Conservation (phyloP, 108 stramenopile genomes). For the Epithemia pelagica region DNA sequence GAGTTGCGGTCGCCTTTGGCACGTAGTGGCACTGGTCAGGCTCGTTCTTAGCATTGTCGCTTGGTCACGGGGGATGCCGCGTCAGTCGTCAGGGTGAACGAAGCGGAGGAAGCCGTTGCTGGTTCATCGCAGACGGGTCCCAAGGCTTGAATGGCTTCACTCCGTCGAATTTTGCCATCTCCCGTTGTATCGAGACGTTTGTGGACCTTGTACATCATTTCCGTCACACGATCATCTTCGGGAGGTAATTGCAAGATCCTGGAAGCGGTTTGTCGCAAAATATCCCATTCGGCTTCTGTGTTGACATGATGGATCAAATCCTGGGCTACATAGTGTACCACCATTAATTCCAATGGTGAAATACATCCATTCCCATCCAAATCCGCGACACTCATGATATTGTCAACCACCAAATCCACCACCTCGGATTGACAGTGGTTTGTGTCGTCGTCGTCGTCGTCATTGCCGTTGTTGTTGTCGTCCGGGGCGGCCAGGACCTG, state of each 20-base stretch:
- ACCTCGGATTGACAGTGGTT: too few species aligned
- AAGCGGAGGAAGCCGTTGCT: too few species aligned
- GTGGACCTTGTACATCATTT: background rate
- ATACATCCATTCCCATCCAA: constrained; percentile 29
- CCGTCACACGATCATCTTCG: background rate
- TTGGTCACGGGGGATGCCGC: too few species aligned
- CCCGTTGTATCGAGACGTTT: background rate
- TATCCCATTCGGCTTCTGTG: background rate
- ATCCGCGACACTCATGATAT: constrained; percentile 34
- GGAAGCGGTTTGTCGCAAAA: constrained; percentile 1
- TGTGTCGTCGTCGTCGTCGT: background rate
- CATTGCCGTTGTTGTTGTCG: constrained; percentile 8
- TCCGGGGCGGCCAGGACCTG: background rate
- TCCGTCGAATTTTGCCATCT: background rate
- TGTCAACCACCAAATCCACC: constrained; percentile 30
- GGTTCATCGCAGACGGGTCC: background rate
- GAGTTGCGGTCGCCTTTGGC: too few species aligned
- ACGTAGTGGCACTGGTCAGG: too few species aligned
- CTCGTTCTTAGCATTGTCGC: too few species aligned
- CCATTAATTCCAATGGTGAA: constrained; percentile 23
- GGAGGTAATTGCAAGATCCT: background rate
- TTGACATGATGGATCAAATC: constrained; percentile 16
- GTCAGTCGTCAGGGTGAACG: too few species aligned
- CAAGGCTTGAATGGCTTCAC: background rate
- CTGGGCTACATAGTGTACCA: constrained; percentile 18